Evolutionary conservation across 192 early-diverging fungal genomes (phyloP).

Genomic region (Coemansia sp.): DNA sequence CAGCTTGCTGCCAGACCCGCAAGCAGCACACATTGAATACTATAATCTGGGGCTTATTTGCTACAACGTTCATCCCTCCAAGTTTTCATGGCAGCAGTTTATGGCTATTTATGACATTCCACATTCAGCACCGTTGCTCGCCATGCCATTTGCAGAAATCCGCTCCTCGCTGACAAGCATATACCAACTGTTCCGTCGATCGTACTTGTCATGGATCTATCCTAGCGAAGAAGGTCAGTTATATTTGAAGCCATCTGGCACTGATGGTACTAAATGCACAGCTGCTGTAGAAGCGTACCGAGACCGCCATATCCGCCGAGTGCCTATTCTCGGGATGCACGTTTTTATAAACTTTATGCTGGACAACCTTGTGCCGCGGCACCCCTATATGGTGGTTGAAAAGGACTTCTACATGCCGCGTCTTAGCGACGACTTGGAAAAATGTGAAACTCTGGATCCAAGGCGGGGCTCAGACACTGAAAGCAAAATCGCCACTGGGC

Average conservation of each 20-base stretch:
- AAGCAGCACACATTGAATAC: conserved; percentile 24
- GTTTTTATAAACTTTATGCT: conserved; percentile 31
- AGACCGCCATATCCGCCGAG: conserved; percentile 13
- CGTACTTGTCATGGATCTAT: conserved; percentile 44
- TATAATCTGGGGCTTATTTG: conserved; percentile 17
- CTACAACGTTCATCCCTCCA: conserved; percentile 1
- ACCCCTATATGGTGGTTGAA: conserved; percentile 23
- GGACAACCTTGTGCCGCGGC: conserved; percentile 24
- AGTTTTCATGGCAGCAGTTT: conserved; percentile 14
- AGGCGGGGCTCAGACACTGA: conserved; percentile 1
- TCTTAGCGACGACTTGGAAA: not conserved
- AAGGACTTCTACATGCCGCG: conserved; percentile 26
- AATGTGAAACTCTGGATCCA: not conserved
- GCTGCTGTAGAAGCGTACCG: conserved; percentile 18
- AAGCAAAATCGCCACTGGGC: conserved; percentile 5
- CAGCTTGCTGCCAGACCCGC: conserved; percentile 24
- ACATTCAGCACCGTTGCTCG: conserved; percentile 25
- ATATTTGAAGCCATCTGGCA: no score
- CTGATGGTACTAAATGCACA: not conserved
- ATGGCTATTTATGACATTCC: conserved; percentile 11
- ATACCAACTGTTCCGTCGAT: conserved; percentile 24
- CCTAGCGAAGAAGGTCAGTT: conserved; percentile 22
- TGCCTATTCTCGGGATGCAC: conserved; percentile 30
- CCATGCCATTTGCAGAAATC: conserved; percentile 13
- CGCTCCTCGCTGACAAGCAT: conserved; percentile 14